Evolutionary conservation across 2,329 filamentous ascomycete genomes (phyloP).

Genomic region (Cryphonectria naterciae): DNA sequence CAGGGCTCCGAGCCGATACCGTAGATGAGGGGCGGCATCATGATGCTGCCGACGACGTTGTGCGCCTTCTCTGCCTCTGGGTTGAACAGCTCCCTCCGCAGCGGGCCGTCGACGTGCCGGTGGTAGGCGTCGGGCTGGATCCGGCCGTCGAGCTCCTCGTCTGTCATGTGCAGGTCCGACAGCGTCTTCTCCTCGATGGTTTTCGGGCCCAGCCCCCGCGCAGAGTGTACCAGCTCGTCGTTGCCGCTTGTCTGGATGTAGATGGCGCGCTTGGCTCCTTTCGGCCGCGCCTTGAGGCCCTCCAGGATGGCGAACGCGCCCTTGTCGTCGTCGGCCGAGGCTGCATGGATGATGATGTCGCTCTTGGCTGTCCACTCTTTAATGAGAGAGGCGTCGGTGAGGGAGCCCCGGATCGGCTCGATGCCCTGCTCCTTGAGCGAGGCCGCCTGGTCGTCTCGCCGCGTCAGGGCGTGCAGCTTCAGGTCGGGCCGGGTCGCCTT

Average conservation of each 20-base stretch:
- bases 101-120: constrained; percentile 26
- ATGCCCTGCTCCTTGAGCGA: constrained; percentile 24
- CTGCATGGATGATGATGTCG: constrained; percentile 27
- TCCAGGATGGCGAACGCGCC: constrained; percentile 25
- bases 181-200: constrained; percentile 23
- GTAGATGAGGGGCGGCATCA: constrained; percentile 29
- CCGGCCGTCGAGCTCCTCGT: constrained; percentile 22
- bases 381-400: constrained; percentile 19
- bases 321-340: constrained; percentile 26
- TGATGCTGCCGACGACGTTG: constrained; percentile 27
- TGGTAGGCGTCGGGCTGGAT: constrained; percentile 26
- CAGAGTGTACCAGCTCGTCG: constrained; percentile 26
- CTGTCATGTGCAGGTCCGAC: constrained; percentile 27
- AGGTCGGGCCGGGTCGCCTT: constrained; percentile 25
- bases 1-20: constrained; percentile 25
- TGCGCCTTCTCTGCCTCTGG: constrained; percentile 22
- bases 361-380: constrained; percentile 27
- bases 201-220: constrained; percentile 6
- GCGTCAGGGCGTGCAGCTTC: constrained; percentile 26
- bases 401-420: constrained; percentile 23
- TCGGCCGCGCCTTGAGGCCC: constrained; percentile 21
- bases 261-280: constrained; percentile 24
- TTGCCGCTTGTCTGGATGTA: constrained; percentile 31
- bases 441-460: constrained; percentile 26
- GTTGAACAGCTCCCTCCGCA: constrained; percentile 25